These are phyloP conservation scores for Trichoderma virens DNA, from an alignment of 495 filamentous ascomycete genomes.

Conservation along the genomic window DNA sequence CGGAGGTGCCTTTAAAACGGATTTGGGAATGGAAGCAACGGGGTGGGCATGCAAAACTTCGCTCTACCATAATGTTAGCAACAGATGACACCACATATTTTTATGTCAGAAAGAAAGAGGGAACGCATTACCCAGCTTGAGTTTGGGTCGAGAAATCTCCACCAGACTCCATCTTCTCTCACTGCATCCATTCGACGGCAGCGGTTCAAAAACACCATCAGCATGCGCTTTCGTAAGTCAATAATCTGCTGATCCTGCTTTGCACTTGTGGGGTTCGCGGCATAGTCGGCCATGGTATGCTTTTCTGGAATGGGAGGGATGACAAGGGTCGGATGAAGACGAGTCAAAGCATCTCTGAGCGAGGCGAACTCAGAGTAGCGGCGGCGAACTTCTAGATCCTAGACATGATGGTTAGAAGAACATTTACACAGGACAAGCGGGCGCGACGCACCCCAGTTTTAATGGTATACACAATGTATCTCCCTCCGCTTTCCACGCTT, in stretches of 20 bases:
- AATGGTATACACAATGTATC: slow-evolving; percentile 94
- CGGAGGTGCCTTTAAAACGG: slow-evolving; percentile 85
- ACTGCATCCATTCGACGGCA: slow-evolving; percentile 91
- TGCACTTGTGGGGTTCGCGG: slow-evolving; percentile 92
- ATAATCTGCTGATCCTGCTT: slow-evolving; percentile 97
- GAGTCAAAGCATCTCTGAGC: slow-evolving; percentile 76
- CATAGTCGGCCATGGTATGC: slow-evolving; percentile 97
- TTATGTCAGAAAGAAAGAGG: not conserved
- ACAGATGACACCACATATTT: not conserved
- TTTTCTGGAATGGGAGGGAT: slow-evolving; percentile 98
- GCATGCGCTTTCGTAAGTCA: slow-evolving; percentile 90
- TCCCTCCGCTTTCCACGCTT: slow-evolving; percentile 80
- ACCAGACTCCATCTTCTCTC: slow-evolving; percentile 89
- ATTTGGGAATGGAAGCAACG: slow-evolving; percentile 84
- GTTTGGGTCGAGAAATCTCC: slow-evolving; percentile 95
- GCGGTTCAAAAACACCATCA: slow-evolving; percentile 88
- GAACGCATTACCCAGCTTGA: slow-evolving; percentile 79
- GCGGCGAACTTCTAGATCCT: slow-evolving; percentile 92
- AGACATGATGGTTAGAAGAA: slow-evolving; percentile 17
- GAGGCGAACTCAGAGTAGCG: slow-evolving; percentile 98
- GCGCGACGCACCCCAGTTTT: slow-evolving; percentile 68
- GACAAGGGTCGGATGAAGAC: slow-evolving; percentile 86
- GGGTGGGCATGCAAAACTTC: slow-evolving; percentile 89
- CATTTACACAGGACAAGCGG: not conserved
- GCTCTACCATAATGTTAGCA: slow-evolving; percentile 51